Base-by-base conservation (phyloP, 225 moss, liverwort and hornwort species). In the Physcomitrellopsis africana region DNA sequence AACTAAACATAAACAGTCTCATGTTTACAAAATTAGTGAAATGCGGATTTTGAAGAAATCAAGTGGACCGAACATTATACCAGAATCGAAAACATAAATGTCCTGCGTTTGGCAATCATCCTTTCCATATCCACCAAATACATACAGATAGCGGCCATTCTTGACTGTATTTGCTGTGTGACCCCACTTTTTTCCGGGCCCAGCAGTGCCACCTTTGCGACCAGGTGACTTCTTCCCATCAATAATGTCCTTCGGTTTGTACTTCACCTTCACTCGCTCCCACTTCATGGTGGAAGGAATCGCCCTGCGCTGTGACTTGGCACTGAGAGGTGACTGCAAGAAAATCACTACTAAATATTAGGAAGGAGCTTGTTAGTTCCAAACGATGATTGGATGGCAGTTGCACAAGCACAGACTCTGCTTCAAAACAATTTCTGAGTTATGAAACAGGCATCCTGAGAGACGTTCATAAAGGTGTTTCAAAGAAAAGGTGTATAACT, bases 81-180 rank as follows among this genome's bases (percentile, higher is more conserved):
- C 89, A 65, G 95, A 92, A 74, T 99, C 99, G 60, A 94, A 99
- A 74, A 99, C 86, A 65, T 93, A 90, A 44, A 99, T 89, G 55
- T 99, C 99, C 59, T 99, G 95, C 0, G 99, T 99, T 79, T 99
- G 99, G 56, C 95, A 95, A 82, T 99, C 99, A 52, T 95, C 92
- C 67, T 93, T 92, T 62, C 99, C 99, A 75, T 99, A 99, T 68
- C 99, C 99, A 79, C 99, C 99, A 63, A 99, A 99, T 0, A 99
- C 95, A 58, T 99, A 99, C 32, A 95, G 65, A 64, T 74, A 87
- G 41, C 99, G 95, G 29, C 99, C 95, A 74, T 86, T 92, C 92
- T 92, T 99, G 59, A 99, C 99, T 3, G 95, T 90, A 77, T 99
- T 99, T 67, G 95, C 88, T 15, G 99, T 95, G 63, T 99, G 99